Evolutionary conservation across 2,329 filamentous ascomycete species (phyloP).

Genomic region (Zopfia rhizophila): DNA sequence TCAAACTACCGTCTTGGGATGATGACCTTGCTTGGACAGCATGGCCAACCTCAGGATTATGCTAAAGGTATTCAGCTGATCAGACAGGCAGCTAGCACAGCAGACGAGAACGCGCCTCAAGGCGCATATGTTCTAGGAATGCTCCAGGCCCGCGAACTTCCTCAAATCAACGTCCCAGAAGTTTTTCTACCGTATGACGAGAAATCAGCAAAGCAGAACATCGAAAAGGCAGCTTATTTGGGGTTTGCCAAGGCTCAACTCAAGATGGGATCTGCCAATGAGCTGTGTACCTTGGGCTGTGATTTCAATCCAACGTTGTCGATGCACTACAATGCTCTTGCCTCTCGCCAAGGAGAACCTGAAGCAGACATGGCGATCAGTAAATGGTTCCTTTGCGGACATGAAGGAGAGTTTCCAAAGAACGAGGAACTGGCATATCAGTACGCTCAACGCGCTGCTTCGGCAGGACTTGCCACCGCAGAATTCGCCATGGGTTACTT

Average conservation of each 20-base stretch:
- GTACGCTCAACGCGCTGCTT: constrained; percentile 88
- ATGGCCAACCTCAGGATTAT: constrained; percentile 87
- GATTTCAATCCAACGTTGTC: constrained; percentile 95
- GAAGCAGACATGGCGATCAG: constrained; percentile 97
- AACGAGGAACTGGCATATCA: constrained; percentile 94
- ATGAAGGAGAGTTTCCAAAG: constrained; percentile 91
- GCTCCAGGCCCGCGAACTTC: constrained; percentile 88
- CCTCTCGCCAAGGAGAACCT: constrained; percentile 88
- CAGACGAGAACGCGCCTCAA: constrained; percentile 96
- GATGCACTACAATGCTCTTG: constrained; percentile 93
- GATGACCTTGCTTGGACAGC: constrained; percentile 96
- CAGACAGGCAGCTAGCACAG: constrained; percentile 80
- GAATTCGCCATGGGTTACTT: constrained; percentile 99
- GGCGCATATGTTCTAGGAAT: constrained; percentile 96
- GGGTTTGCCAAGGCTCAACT: constrained; percentile 96
- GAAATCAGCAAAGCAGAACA: constrained; percentile 80
- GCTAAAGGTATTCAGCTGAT: constrained; percentile 83
- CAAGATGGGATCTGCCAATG: constrained; percentile 96
- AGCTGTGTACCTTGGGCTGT: constrained; percentile 91
- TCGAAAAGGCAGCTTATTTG: constrained; percentile 95
- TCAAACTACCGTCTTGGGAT: constrained; percentile 90
- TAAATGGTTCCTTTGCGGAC: constrained; percentile 98
- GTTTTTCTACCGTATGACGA: constrained; percentile 76
- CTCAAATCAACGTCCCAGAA: constrained; percentile 87
- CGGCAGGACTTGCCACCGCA: constrained; percentile 83